A percentile compares a stretch with the other conserved stretches of the same genome.
Conservation (phyloP, 1,284 basidiomycete genomes). For the Pseudozyma flocculosa region DNA sequence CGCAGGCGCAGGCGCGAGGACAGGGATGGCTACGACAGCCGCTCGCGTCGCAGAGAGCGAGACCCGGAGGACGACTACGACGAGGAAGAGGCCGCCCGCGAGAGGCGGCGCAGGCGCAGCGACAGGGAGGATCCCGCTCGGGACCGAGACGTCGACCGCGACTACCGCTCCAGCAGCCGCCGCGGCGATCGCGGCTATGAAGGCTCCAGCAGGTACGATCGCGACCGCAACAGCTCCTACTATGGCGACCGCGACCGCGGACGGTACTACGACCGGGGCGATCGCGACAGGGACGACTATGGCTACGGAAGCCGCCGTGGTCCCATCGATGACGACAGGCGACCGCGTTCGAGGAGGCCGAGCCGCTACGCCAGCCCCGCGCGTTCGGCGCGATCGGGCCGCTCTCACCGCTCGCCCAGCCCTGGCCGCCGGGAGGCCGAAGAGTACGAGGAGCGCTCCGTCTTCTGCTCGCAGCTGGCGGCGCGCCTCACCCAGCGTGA, state of each 20-base stretch:
- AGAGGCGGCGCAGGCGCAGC: constrained; percentile 38
- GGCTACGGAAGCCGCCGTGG: constrained; percentile 13
- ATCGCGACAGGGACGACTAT: constrained; percentile 3
- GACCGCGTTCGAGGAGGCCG: constrained; percentile 12
- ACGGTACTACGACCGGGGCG: neutral
- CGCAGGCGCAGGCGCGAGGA: constrained; percentile 41
- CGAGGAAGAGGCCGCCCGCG: constrained; percentile 59
- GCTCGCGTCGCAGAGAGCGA: constrained; percentile 46
- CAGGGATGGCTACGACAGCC: constrained; percentile 6
- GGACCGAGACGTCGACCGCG: neutral
- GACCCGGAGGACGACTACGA: constrained; percentile 23
- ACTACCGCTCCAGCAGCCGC: neutral
- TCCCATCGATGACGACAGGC: constrained; percentile 10
- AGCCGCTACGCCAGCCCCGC: constrained; percentile 22
- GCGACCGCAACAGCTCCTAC: constrained; percentile 27
- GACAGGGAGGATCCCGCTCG: constrained; percentile 24
- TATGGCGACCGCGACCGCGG: constrained; percentile 20
- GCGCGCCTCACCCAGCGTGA: constrained; percentile 91
- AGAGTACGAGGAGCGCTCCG: constrained; percentile 79
- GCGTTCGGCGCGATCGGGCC: constrained; percentile 20
- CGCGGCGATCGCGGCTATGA: constrained; percentile 1
- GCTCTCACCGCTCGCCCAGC: constrained; percentile 22
- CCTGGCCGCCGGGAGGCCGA: constrained; percentile 65
- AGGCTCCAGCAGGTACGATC: constrained; percentile 13
- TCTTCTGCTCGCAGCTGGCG: constrained; percentile 96